Conservation (phyloP, 768 basidiomycete genomes). For the Psilocybe sp. region DNA sequence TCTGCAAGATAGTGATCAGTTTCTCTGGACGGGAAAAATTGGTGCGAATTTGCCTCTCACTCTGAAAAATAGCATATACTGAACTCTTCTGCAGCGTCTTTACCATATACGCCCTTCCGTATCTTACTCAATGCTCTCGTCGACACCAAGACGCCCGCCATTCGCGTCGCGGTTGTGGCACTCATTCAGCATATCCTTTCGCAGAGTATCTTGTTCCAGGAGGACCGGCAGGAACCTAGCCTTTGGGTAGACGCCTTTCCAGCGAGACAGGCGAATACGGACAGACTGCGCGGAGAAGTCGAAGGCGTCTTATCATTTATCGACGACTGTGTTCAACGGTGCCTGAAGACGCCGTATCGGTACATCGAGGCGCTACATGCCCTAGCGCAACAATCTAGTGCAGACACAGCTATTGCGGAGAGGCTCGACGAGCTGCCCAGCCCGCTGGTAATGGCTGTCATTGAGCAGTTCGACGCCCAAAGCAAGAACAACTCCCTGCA, state of each 20-base stretch:
- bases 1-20: slow-evolving; percentile 75
- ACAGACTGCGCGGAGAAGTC: slow-evolving; percentile 52
- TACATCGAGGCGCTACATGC: slow-evolving; percentile 74
- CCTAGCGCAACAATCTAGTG: slow-evolving; percentile 20
- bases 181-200: slow-evolving; percentile 69
- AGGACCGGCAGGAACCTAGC: slow-evolving; percentile 64
- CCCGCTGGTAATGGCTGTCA: slow-evolving; percentile 74
- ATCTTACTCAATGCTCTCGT: slow-evolving; percentile 68
- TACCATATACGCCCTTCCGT: slow-evolving; percentile 64
- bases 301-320: slow-evolving; percentile 63
- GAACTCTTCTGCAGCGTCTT: slow-evolving; percentile 28
- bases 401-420: slow-evolving; percentile 6
- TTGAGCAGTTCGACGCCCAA: slow-evolving; percentile 78
- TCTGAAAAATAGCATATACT: neutral
- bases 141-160: slow-evolving; percentile 44
- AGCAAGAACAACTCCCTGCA: slow-evolving; percentile 49
- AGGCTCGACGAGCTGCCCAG: slow-evolving; percentile 47
- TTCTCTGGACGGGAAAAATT: slow-evolving; percentile 72
- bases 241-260: slow-evolving; percentile 77
- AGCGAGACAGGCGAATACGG: slow-evolving; percentile 42
- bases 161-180: slow-evolving; percentile 41
- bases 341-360: slow-evolving; percentile 77
- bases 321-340: slow-evolving; percentile 84
- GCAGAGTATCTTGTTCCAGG: slow-evolving; percentile 76
- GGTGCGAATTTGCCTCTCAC: slow-evolving; percentile 39